Conservation (phyloP, 2,329 filamentous ascomycete species). For the Aspergillus sp. region DNA sequence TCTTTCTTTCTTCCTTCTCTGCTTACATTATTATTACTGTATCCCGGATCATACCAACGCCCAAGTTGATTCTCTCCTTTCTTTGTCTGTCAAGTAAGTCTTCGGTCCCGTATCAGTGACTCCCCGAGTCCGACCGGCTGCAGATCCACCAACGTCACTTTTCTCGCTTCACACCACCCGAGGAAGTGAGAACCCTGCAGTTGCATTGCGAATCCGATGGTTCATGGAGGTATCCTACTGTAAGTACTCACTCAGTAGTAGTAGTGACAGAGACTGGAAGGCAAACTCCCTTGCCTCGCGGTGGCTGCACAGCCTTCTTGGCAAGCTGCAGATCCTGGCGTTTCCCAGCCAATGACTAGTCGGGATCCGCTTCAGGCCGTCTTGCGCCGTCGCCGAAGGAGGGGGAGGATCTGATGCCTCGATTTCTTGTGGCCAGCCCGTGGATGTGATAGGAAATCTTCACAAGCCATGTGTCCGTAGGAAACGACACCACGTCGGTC, state of each 20-base stretch:
- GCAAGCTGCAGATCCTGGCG: conserved; percentile 18
- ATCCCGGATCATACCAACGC: too few species aligned
- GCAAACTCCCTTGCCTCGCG: conserved; percentile 11
- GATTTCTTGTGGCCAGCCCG: not conserved
- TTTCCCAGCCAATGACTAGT: conserved; percentile 9
- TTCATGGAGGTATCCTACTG: not conserved
- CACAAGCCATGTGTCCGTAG: conserved; percentile 4
- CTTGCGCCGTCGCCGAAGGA: conserved; percentile 6
- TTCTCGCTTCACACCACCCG: not conserved
- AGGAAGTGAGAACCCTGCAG: not conserved
- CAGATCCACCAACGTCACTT: not conserved
- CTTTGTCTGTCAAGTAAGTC: not conserved
- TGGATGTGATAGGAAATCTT: not conserved
- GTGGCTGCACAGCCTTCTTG: conserved; percentile 19
- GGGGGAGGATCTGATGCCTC: not conserved
- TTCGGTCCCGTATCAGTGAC: not conserved
- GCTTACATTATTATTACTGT: too few species aligned
- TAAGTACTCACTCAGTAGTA: too few species aligned
- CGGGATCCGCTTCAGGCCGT: conserved; percentile 11
- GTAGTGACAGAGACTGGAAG: not conserved
- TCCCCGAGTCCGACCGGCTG: not conserved
- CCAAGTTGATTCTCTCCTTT: not conserved
- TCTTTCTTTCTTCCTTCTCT: too few species aligned
- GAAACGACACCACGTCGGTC: conserved; percentile 1
- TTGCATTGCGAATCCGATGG: not conserved